A percentile compares a stretch with the other conserved stretches of the same genome.
Evolutionary conservation across 148 eudicot species (phyloP).

Genomic region (Euryodendron excelsum): DNA sequence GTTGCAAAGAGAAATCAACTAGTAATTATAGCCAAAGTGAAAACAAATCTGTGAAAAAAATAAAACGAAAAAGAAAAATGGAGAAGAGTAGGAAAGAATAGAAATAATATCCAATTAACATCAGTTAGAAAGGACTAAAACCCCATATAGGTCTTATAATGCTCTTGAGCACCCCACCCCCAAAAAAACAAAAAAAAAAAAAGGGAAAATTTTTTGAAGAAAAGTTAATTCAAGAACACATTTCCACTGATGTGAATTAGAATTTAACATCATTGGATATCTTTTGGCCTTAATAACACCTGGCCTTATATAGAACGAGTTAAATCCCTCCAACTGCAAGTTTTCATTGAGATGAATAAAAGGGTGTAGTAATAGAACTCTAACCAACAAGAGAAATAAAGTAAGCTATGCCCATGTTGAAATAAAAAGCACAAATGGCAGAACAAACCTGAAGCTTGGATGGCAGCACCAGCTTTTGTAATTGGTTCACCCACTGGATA

Average conservation of each 20-base stretch:
- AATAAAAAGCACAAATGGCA: neutral
- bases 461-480: constrained; percentile 66
- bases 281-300: neutral
- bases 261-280: neutral
- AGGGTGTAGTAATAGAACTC: neutral
- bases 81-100: neutral
- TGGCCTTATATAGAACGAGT: neutral
- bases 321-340: constrained; percentile 1
- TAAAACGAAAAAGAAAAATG: neutral
- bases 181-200: neutral
- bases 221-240: neutral
- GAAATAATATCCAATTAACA: neutral
- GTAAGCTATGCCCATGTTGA: neutral
- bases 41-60: neutral
- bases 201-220: neutral
- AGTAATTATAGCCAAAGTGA: neutral
- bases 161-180: neutral
- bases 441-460: constrained; percentile 87
- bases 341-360: neutral
- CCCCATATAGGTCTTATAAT: neutral
- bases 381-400: neutral
- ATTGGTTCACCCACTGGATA: constrained; percentile 84
- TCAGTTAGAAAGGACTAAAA: neutral
- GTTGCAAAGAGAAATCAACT: neutral
- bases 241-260: neutral